These are phyloP conservation scores for Jamesozyma spencerorum DNA, from an alignment of 805 yeast genomes.

Conservation along the genomic window DNA sequence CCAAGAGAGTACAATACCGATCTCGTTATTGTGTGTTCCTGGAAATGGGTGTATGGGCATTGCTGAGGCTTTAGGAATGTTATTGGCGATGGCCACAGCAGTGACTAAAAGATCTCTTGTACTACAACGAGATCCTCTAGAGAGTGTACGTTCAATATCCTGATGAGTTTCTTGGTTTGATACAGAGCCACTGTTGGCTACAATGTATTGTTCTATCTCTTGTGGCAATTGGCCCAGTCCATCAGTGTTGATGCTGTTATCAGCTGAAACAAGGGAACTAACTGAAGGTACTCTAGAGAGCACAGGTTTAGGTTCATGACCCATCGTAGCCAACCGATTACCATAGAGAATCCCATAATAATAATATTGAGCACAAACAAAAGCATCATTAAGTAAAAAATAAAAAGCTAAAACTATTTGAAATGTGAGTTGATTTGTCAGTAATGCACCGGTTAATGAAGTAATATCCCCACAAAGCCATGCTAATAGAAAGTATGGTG, in stretches of 20 bases:
- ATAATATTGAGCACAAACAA: conserved; percentile 61
- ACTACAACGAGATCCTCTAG: conserved; percentile 6
- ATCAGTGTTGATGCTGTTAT: no score
- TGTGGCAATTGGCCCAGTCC: no score
- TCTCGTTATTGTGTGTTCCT: conserved; percentile 1
- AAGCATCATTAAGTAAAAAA: conserved; percentile 61
- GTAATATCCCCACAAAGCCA: conserved; percentile 40
- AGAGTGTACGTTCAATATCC: conserved; percentile 2
- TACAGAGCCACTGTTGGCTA: not conserved
- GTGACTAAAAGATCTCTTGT: conserved; percentile 15
- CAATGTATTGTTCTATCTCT: conserved; percentile 1
- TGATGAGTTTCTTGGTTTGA: no score
- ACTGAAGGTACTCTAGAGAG: conserved; percentile 4
- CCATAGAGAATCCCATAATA: conserved; percentile 43
- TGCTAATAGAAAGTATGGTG: conserved; percentile 42
- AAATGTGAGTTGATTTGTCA: conserved; percentile 74
- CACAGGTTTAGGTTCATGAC: conserved; percentile 28
- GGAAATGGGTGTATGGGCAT: not conserved
- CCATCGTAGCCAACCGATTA: conserved; percentile 26
- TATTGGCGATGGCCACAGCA: conserved; percentile 21
- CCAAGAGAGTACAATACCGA: conserved; percentile 63
- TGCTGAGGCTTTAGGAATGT: conserved; percentile 3
- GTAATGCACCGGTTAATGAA: conserved; percentile 56
- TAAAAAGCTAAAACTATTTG: conserved; percentile 66
- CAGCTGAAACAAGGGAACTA: not conserved